phyloP scores from a whole-genome alignment of 345 rosid species.

The Salix dunnii region DNA sequence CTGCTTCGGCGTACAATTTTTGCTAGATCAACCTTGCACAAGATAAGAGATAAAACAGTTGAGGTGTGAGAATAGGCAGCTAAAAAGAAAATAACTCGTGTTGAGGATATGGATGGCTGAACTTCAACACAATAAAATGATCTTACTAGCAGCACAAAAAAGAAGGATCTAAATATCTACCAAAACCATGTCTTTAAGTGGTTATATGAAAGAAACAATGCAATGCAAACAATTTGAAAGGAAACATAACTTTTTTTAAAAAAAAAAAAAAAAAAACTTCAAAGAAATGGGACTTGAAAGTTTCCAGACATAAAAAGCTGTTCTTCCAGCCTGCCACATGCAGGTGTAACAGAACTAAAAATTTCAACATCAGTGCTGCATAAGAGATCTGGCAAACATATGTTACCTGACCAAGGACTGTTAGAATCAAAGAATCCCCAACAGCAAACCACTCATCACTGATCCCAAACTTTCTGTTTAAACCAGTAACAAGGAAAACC shows the following conservation, averaged over 20 bases:
- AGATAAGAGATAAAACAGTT: not conserved
- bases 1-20: not conserved
- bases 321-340: not conserved
- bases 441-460: constrained; percentile 97
- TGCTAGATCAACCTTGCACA: not conserved
- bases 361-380: not conserved
- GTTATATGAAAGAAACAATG: not conserved
- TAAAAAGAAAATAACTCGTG: not conserved
- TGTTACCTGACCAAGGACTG: constrained; percentile 84
- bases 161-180: not conserved
- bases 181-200: not conserved
- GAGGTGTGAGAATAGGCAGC: not conserved
- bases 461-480: constrained; percentile 73
- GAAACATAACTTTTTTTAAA: not conserved
- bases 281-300: not conserved
- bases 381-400: not conserved
- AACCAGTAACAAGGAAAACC: constrained; percentile 87
- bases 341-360: not conserved
- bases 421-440: constrained; percentile 86
- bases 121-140: not conserved
- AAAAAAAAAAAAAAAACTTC: not conserved
- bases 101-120: not conserved
- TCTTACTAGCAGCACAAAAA: too few relatives aligned
- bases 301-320: not conserved
- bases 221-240: not conserved